Evolutionary conservation across 2,329 filamentous ascomycete genomes (phyloP), one percentile per base, ranked within the genome.

Genomic region (Aspergillus sp.): DNA sequence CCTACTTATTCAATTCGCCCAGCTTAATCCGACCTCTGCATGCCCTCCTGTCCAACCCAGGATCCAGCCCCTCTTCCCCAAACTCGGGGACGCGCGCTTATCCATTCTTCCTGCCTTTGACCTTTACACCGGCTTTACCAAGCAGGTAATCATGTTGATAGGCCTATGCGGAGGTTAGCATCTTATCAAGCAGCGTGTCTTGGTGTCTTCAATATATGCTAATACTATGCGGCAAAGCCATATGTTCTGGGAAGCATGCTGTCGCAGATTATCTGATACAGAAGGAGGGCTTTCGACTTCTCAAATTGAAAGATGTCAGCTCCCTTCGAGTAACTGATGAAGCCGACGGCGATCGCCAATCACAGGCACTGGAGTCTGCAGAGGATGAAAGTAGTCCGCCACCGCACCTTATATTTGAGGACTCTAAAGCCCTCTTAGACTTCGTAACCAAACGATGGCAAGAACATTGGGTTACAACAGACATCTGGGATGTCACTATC

Each of bases 231-330:
- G 15, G 27, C 23, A 42, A 71, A 95, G 93, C 91, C 71, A 94
- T 97, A 70, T 98, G 93, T 80, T 88, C 94, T 52, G 95, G 95
- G 71, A 98, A 97, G 80, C 88, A 88, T 73, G 91, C 92, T 8
- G 91, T 98, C 65, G 92, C 92, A 60, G 86, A 91, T 57, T 97
- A 96, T 74, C 86, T 99, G 8, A 86, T 93, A 65, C 85, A 92
- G 64, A 86, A 93, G 65, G 90, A 97, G 76, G 87, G 86, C 62
- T 99, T 98, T 78, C 87, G 85, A 62, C 86, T 86, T 50, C 84
- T 97, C 59, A 83, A 86, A 68, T 82, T 96, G 30, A 76, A 73
- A 42, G 59, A 57, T 38, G 73, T 65, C 36, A 47, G 73, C 71
- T 60, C 57, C n/a, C 54, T 66, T 23, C 60, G 49, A 15, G 61